phyloP scores from a whole-genome alignment of 169 alveolate species.

The Plasmodium sp. region DNA sequence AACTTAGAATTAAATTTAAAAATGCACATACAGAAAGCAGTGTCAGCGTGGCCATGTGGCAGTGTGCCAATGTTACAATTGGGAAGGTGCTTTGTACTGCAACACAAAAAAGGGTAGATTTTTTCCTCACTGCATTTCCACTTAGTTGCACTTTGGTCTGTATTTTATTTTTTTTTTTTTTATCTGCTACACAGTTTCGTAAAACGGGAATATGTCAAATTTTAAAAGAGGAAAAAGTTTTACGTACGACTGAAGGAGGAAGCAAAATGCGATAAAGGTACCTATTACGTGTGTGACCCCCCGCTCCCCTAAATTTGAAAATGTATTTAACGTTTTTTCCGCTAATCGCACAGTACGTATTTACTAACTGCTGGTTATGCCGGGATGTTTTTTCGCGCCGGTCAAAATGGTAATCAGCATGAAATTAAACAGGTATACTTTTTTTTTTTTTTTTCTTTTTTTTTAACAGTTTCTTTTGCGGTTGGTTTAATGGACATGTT shows the following conservation, averaged over 20 bases:
- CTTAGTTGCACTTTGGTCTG: not conserved
- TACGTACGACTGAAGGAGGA: not conserved
- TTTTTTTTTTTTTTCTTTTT: not conserved
- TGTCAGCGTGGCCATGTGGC: not conserved
- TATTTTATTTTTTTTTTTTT: not conserved
- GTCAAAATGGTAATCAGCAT: not conserved
- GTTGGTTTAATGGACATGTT: not conserved
- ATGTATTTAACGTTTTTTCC: not conserved
- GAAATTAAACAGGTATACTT: not conserved
- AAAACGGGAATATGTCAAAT: not conserved
- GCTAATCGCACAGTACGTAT: not conserved
- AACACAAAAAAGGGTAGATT: not conserved
- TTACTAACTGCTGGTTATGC: not conserved
- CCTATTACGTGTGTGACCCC: not conserved
- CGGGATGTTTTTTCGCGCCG: not conserved
- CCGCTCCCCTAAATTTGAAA: not conserved
- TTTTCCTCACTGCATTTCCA: not conserved
- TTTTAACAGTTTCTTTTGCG: not conserved
- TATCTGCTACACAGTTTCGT: not conserved
- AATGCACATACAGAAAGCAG: not conserved
- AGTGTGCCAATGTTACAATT: not conserved
- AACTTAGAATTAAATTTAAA: constrained; percentile 11
- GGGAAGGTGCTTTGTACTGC: not conserved
- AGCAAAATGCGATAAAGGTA: not conserved
- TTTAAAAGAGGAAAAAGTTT: not conserved